These are phyloP conservation scores for Fusarium keratoplasticum DNA, from an alignment of 2,329 filamentous ascomycete genomes.

Conservation along the genomic window DNA sequence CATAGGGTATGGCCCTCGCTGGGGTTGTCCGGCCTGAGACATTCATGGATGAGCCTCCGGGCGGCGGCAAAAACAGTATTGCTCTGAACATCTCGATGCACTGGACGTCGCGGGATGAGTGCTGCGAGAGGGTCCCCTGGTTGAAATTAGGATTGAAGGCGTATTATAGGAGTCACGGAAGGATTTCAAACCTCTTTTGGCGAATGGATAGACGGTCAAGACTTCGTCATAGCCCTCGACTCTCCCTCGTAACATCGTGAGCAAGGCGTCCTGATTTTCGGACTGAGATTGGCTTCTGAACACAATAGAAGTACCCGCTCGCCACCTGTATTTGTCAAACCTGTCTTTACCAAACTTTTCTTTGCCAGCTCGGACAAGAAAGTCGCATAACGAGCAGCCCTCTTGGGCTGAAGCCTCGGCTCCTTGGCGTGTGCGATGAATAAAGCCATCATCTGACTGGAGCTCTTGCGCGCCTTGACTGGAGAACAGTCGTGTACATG, in stretches of 20 bases:
- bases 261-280: not conserved
- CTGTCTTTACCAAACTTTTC: not conserved
- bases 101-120: not conserved
- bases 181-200: not conserved
- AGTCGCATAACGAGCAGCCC: not conserved
- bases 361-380: not conserved
- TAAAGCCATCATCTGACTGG: not conserved
- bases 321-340: not conserved
- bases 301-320: not conserved
- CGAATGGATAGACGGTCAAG: not conserved
- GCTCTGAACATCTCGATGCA: not conserved
- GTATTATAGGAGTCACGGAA: fast-evolving
- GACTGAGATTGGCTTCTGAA: not conserved
- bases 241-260: not conserved
- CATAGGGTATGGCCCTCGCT: not conserved
- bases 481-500: not conserved
- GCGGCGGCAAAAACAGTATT: not conserved
- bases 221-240: not conserved
- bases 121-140: not conserved
- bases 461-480: not conserved
- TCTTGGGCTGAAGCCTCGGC: not conserved
- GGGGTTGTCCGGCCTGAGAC: not conserved
- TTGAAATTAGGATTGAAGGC: not conserved
- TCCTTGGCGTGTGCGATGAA: not conserved
- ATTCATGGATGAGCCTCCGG: not conserved